phyloP scores from a whole-genome alignment of 768 basidiomycete species.

The Boletus edulis region DNA sequence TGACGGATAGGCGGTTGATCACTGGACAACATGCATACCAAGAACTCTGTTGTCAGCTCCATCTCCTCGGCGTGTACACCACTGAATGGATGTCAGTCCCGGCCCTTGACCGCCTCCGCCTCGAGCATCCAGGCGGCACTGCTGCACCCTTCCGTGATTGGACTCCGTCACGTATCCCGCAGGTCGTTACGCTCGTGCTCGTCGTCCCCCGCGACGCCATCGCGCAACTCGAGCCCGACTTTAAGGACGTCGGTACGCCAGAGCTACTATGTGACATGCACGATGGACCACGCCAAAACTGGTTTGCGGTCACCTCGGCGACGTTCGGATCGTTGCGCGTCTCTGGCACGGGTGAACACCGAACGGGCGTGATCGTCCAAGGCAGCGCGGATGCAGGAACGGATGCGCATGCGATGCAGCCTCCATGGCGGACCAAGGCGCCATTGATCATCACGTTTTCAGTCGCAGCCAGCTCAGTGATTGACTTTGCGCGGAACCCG shows the following conservation, averaged over 20 bases:
- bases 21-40: conserved; percentile 36
- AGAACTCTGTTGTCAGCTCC: conserved; percentile 44
- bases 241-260: conserved; percentile 4
- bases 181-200: conserved; percentile 30
- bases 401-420: background rate
- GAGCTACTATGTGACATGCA: conserved; percentile 22
- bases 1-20: conserved; percentile 11
- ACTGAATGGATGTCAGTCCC: background rate
- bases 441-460: conserved; percentile 24
- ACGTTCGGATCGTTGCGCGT: conserved; percentile 20
- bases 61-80: conserved; percentile 39
- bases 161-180: conserved; percentile 22
- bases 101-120: background rate
- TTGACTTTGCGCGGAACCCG: conserved; percentile 9
- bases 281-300: background rate
- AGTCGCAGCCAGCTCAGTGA: conserved; percentile 3
- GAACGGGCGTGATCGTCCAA: conserved; percentile 8
- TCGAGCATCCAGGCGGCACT: background rate
- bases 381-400: background rate
- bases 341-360: conserved; percentile 18
- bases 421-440: conserved; percentile 15
- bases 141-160: conserved; percentile 27
- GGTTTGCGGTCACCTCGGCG: conserved; percentile 20
- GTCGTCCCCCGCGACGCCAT: conserved; percentile 30
- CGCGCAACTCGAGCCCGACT: conserved; percentile 8